Evolutionary conservation across 2,329 filamentous ascomycete genomes (phyloP).

Genomic region (Eutypella sp.): DNA sequence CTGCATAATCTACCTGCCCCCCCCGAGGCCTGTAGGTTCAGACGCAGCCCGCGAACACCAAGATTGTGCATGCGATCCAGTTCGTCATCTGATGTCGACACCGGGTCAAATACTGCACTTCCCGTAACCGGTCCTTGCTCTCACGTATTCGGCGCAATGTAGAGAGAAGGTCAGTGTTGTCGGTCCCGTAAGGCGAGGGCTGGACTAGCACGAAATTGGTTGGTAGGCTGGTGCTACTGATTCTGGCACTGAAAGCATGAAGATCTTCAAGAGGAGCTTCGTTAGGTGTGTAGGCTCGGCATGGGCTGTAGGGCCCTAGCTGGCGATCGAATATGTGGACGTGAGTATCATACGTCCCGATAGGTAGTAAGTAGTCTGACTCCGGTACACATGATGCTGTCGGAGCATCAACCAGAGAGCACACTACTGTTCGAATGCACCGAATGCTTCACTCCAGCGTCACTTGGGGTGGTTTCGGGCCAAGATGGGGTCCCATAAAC

Average conservation of each 20-base stretch:
- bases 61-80: background rate
- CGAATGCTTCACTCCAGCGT: no score
- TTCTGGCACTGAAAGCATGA: background rate
- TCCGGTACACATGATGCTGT: background rate
- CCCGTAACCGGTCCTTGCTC: background rate
- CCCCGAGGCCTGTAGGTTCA: background rate
- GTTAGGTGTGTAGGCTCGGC: slow-evolving; percentile 6
- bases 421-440: background rate
- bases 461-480: no score
- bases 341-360: slow-evolving; percentile 7
- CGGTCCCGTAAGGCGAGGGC: background rate
- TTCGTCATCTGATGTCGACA: background rate
- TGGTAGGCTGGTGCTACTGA: background rate
- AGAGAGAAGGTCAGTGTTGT: background rate
- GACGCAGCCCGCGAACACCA: background rate
- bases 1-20: no score
- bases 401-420: background rate
- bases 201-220: background rate
- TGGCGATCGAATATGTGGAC: slow-evolving; percentile 8
- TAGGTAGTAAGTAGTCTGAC: no score
- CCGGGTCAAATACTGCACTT: background rate
- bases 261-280: slow-evolving; percentile 1
- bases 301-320: slow-evolving; percentile 4
- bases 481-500: no score
- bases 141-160: background rate